Percentiles rank a stretch among this genome's conserved stretches.
Evolutionary conservation across 2,329 filamentous ascomycete genomes (phyloP).

Genomic region (Beauveria medogensis): DNA sequence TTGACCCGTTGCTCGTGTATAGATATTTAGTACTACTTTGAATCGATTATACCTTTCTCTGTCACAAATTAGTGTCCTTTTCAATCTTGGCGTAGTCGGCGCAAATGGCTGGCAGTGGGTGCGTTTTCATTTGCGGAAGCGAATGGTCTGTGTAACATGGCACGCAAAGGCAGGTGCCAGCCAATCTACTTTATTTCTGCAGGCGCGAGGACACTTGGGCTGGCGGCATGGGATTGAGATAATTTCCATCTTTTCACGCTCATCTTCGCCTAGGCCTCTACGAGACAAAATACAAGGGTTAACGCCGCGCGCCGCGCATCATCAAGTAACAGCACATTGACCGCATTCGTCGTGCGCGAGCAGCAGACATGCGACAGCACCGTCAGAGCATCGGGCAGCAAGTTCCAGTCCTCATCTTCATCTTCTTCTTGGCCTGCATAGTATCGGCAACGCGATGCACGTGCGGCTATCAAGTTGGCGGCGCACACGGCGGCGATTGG

Average conservation of each 20-base stretch:
- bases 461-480: constrained; percentile 59
- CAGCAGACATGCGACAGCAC: neutral
- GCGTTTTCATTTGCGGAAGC: neutral
- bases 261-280: neutral
- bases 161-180: neutral
- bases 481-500: constrained; percentile 30
- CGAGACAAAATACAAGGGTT: neutral
- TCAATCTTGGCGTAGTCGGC: neutral
- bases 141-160: neutral
- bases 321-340: neutral
- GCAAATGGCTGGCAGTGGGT: neutral
- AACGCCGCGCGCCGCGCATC: neutral
- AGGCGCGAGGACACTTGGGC: neutral
- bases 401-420: neutral
- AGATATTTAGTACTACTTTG: constrained; percentile 24
- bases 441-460: constrained; percentile 40
- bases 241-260: neutral
- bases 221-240: neutral
- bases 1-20: constrained; percentile 27
- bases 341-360: neutral
- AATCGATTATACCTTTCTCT: constrained; percentile 24
- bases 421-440: neutral
- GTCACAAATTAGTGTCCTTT: neutral
- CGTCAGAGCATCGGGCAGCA: neutral
- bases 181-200: neutral